These are phyloP conservation scores for Yarrowia sp. DNA, from an alignment of 805 yeast genomes.

Conservation along the genomic window DNA sequence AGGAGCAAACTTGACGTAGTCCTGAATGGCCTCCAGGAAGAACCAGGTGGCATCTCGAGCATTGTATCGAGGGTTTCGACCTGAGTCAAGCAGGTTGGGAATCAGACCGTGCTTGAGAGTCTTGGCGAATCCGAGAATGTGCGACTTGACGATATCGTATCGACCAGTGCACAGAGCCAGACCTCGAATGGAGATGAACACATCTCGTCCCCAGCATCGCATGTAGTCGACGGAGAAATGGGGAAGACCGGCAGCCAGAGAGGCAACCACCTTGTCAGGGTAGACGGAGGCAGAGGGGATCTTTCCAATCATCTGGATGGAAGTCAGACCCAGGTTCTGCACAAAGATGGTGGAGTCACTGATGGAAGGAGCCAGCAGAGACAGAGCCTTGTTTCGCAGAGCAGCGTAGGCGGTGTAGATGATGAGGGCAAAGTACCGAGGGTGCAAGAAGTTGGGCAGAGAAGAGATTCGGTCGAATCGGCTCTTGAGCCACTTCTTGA, in stretches of 20 bases:
- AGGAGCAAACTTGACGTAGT: slow-evolving; percentile 67
- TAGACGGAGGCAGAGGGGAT: slow-evolving; percentile 71
- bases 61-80: slow-evolving; percentile 88
- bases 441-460: slow-evolving; percentile 77
- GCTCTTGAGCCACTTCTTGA: slow-evolving; percentile 65
- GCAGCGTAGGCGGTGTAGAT: slow-evolving; percentile 83
- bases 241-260: slow-evolving; percentile 95
- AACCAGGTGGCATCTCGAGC: slow-evolving; percentile 99
- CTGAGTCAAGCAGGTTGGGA: slow-evolving; percentile 90
- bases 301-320: slow-evolving; percentile 80
- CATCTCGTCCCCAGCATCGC: slow-evolving; percentile 99
- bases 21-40: slow-evolving; percentile 84
- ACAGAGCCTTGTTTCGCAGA: slow-evolving; percentile 63
- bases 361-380: slow-evolving; percentile 52
- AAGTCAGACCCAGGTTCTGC: slow-evolving; percentile 73
- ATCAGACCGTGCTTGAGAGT: slow-evolving; percentile 93
- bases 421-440: slow-evolving; percentile 83
- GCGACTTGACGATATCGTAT: slow-evolving; percentile 71
- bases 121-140: slow-evolving; percentile 81
- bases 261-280: slow-evolving; percentile 60
- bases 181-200: slow-evolving; percentile 84
- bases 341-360: slow-evolving; percentile 68
- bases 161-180: slow-evolving; percentile 74
- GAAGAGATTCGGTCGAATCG: slow-evolving; percentile 61
- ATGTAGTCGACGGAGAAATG: slow-evolving; percentile 87